These are phyloP conservation scores for Sporobolomyces roseus DNA, from an alignment of 768 basidiomycete genomes.

Conservation along the genomic window DNA sequence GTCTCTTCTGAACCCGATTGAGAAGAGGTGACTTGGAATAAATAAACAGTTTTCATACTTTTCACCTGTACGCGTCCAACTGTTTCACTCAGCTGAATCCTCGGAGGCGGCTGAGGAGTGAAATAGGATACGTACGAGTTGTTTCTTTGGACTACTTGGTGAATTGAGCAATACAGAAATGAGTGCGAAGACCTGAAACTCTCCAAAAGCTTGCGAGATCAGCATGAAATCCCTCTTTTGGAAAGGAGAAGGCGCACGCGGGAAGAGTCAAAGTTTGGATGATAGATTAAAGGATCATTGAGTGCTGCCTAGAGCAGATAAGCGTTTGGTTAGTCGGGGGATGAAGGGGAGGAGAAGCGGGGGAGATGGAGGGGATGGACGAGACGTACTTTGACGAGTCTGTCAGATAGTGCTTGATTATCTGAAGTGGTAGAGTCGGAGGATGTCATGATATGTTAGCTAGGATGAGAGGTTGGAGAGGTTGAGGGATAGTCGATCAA, in stretches of 20 bases:
- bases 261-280: no score
- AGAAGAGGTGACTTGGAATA: conserved; percentile 20
- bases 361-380: neutral
- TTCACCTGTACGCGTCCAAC: no score
- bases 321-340: neutral
- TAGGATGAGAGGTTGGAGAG: neutral
- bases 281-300: no score
- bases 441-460: neutral
- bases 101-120: no score
- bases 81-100: no score
- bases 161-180: conserved; percentile 24
- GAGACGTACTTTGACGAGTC: conserved; percentile 17
- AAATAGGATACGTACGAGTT: no score
- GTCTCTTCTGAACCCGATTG: neutral
- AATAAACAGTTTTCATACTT: conserved; percentile 25
- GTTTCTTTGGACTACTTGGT: conserved; percentile 14
- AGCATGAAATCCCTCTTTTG: no score
- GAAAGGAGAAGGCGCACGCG: no score
- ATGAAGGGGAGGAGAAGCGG: neutral
- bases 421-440: neutral
- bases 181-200: conserved; percentile 32
- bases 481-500: neutral
- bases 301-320: no score
- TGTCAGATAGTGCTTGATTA: conserved; percentile 10
- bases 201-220: no score